These are phyloP conservation scores for Polysphondylium violaceum DNA, from an alignment of 78 protist genomes.

Conservation along the genomic window DNA sequence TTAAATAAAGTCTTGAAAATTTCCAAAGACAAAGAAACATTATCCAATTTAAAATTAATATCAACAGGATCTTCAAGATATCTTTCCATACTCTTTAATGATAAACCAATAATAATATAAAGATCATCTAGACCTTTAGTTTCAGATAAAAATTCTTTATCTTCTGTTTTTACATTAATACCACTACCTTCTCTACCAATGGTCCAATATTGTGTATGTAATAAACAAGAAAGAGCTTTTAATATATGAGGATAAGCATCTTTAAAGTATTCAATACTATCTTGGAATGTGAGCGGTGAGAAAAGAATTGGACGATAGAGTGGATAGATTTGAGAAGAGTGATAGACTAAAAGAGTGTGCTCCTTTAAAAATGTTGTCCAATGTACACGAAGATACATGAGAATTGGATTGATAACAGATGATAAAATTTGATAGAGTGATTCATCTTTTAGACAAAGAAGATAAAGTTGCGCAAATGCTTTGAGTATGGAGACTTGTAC, in stretches of 20 bases:
- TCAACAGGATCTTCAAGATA: slow-evolving; percentile 28
- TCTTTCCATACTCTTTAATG: slow-evolving; percentile 37
- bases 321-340: slow-evolving; percentile 37
- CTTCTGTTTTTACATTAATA: not conserved
- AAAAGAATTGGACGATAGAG: slow-evolving; percentile 51
- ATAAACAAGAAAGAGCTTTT: slow-evolving; percentile 26
- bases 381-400: slow-evolving; percentile 57
- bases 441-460: slow-evolving; percentile 24
- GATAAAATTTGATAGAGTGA: slow-evolving; percentile 29
- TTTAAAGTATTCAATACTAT: slow-evolving; percentile 56
- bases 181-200: slow-evolving; percentile 23
- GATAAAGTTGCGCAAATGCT: slow-evolving; percentile 78
- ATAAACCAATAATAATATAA: slow-evolving; percentile 27
- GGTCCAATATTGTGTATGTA: slow-evolving; percentile 53
- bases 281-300: slow-evolving; percentile 57
- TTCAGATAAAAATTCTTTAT: slow-evolving; percentile 26
- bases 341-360: slow-evolving; percentile 33
- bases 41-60: slow-evolving; percentile 1
- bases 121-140: slow-evolving; percentile 37
- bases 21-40: slow-evolving; percentile 22
- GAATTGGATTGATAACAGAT: slow-evolving; percentile 34
- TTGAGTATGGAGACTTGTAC: slow-evolving; percentile 76
- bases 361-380: slow-evolving; percentile 64
- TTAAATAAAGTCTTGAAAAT: slow-evolving; percentile 10
- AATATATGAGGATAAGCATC: slow-evolving; percentile 58